Percentiles rank a stretch among this genome's conserved stretches.
phyloP scores from a whole-genome alignment of 2,329 filamentous ascomycete genomes.

The Ilyonectria robusta region DNA sequence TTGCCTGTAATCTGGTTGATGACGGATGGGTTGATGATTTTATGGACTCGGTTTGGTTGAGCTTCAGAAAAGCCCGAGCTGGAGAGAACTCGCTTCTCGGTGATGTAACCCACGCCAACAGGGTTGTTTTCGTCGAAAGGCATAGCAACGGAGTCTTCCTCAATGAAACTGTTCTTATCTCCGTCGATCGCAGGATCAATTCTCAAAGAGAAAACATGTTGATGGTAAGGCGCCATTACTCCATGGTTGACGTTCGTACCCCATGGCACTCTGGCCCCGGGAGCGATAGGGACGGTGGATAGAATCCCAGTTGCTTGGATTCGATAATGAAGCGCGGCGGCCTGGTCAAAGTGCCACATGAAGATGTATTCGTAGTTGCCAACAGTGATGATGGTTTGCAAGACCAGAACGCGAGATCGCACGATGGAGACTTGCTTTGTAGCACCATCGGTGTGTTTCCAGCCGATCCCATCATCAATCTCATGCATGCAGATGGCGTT shows the following conservation, averaged over 20 bases:
- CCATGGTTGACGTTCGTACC: conserved; percentile 27
- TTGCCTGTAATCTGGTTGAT: conserved; percentile 22
- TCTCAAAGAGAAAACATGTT: conserved; percentile 31
- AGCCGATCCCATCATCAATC: conserved; percentile 67
- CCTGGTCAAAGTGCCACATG: conserved; percentile 70
- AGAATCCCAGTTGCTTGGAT: conserved; percentile 35
- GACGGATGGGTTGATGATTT: conserved; percentile 28
- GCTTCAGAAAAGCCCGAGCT: conserved; percentile 18
- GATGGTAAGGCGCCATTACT: conserved; percentile 32
- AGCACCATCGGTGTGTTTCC: conserved; percentile 74
- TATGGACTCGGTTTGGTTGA: conserved; percentile 24
- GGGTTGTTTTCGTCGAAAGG: conserved; percentile 26
- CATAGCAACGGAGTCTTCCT: conserved; percentile 24
- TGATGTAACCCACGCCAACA: conserved; percentile 21
- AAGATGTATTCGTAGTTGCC: conserved; percentile 74
- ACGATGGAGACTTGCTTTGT: conserved; percentile 69
- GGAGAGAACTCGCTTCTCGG: conserved; percentile 13
- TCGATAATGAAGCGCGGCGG: conserved; percentile 43
- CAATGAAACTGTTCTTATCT: conserved; percentile 29
- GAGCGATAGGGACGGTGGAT: conserved; percentile 22
- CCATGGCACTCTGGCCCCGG: conserved; percentile 19
- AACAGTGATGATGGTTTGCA: conserved; percentile 74
- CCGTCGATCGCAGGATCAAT: conserved; percentile 33
- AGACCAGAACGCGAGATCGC: conserved; percentile 68
- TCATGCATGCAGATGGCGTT: conserved; percentile 57